These are phyloP conservation scores for Scheffersomyces illinoinensis DNA, from an alignment of 1,139 yeast genomes.

Conservation along the genomic window DNA sequence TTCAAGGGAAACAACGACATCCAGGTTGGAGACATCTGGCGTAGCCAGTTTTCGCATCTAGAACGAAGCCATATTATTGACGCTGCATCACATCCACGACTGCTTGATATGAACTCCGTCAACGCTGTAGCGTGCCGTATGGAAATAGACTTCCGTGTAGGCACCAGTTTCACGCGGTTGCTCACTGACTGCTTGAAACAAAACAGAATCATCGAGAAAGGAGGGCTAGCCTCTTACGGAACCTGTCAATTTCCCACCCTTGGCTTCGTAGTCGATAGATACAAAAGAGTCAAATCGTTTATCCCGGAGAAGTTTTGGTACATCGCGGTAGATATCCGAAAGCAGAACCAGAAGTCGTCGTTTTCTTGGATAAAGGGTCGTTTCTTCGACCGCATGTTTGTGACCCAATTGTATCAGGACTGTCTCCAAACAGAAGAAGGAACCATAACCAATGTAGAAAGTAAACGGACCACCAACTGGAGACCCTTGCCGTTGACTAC, in stretches of 20 bases:
- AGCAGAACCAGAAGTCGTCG: conserved; percentile 27
- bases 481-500: conserved; percentile 93
- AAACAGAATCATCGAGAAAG: conserved; percentile 20
- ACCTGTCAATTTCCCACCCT: conserved; percentile 97
- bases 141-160: conserved; percentile 87
- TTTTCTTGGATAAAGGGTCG: conserved; percentile 71
- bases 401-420: conserved; percentile 61
- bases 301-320: conserved; percentile 81
- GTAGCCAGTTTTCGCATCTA: conserved; percentile 87
- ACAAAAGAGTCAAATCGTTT: conserved; percentile 70
- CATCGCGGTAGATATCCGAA: conserved; percentile 51
- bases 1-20: conserved; percentile 51
- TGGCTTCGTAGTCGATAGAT: conserved; percentile 96
- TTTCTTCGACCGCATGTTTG: conserved; percentile 71
- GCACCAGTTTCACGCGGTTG: conserved; percentile 84
- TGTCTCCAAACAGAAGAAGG: conserved; percentile 55
- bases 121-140: conserved; percentile 84
- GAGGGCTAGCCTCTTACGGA: conserved; percentile 67
- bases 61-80: conserved; percentile 70
- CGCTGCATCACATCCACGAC: conserved; percentile 72
- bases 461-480: conserved; percentile 71
- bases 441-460: conserved; percentile 49
- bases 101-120: conserved; percentile 68
- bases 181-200: conserved; percentile 53
- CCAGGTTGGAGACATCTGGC: conserved; percentile 48